phyloP scores from a whole-genome alignment of 2,329 filamentous ascomycete genomes.

The Plectosphaerella plurivora region DNA sequence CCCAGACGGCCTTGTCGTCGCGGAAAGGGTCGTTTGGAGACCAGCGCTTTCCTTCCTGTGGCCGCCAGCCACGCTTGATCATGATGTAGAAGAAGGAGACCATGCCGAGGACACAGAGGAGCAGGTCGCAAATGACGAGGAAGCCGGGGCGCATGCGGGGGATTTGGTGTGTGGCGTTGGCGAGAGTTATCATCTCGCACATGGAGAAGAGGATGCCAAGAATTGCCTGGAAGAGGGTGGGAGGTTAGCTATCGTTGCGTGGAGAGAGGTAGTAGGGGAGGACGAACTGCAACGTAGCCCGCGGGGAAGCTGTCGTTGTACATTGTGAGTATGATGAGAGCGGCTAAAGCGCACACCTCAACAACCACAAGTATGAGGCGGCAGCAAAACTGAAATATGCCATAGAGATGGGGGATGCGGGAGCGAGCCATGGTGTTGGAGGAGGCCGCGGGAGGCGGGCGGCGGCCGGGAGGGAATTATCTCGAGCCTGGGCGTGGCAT shows the following conservation, averaged over 20 bases:
- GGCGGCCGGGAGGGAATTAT: not conserved
- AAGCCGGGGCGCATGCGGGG: constrained; percentile 10
- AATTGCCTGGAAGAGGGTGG: constrained; percentile 13
- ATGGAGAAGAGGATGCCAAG: constrained; percentile 39
- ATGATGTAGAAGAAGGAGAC: constrained; percentile 15
- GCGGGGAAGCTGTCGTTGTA: constrained; percentile 10
- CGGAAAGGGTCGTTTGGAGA: constrained; percentile 9
- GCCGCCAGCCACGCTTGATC: constrained; percentile 11
- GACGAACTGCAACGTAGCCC: constrained; percentile 11
- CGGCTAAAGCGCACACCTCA: constrained; percentile 13
- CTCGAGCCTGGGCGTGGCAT: no score
- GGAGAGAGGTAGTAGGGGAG: not conserved
- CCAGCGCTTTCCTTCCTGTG: constrained; percentile 5
- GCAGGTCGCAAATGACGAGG: constrained; percentile 12
- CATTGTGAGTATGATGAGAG: constrained; percentile 10
- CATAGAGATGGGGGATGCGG: constrained; percentile 12
- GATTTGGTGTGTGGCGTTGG: constrained; percentile 13
- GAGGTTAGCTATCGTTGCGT: not conserved
- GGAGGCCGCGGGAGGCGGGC: not conserved
- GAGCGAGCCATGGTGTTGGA: constrained; percentile 10
- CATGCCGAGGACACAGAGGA: constrained; percentile 13
- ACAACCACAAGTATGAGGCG: constrained; percentile 12
- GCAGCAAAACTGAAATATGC: constrained; percentile 14
- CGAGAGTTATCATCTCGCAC: constrained; percentile 21
- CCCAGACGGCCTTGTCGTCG: constrained; percentile 12